These are phyloP conservation scores for Eimeria nieschulzi DNA, from an alignment of 169 alveolate species.

Conservation along the genomic window DNA sequence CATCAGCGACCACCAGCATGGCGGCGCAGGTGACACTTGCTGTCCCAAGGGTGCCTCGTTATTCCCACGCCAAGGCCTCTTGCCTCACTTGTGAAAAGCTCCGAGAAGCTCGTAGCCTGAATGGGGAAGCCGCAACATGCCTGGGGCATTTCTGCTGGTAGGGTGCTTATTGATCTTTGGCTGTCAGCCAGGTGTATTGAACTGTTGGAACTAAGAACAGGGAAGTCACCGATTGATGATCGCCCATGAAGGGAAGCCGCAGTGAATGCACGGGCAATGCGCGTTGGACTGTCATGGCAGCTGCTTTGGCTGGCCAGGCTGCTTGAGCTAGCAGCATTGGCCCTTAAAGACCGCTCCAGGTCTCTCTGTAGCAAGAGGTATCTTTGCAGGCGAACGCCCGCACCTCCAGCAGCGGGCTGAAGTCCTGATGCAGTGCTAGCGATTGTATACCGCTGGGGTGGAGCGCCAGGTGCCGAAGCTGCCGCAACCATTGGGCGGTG, in stretches of 20 bases:
- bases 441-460: not conserved
- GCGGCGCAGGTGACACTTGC: too few species aligned
- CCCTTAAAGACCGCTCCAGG: too few species aligned
- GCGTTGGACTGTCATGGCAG: not conserved
- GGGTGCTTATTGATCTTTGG: not conserved
- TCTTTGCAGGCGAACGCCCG: not conserved
- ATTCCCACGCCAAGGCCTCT: not conserved
- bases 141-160: not conserved
- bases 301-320: conserved; percentile 1
- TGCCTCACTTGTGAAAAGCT: not conserved
- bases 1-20: too few species aligned
- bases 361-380: too few species aligned
- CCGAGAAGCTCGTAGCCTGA: not conserved
- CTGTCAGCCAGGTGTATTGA: not conserved
- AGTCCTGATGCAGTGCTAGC: not conserved
- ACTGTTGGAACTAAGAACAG: not conserved
- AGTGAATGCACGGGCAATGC: not conserved
- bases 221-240: not conserved
- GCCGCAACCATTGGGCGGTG: not conserved
- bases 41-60: too few species aligned
- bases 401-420: not conserved
- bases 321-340: not conserved
- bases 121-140: conserved; percentile 1
- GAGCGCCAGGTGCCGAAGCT: not conserved
- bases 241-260: not conserved